phyloP scores from a whole-genome alignment of 768 basidiomycete species.

The Calocera viscosa region DNA sequence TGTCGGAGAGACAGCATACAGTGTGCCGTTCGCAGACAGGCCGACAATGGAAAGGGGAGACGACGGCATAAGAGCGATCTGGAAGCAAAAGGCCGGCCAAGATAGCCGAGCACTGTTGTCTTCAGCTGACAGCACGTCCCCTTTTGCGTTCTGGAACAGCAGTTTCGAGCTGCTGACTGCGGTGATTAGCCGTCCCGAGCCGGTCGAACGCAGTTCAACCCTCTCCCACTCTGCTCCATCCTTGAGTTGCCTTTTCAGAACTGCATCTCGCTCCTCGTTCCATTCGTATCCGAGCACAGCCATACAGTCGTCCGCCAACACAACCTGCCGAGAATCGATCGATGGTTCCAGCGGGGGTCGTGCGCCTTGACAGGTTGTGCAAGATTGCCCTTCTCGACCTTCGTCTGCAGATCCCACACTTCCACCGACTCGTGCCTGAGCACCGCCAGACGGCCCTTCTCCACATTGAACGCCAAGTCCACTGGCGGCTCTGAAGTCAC shows the following conservation, averaged over 20 bases:
- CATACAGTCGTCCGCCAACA: slow-evolving; percentile 13
- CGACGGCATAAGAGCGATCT: slow-evolving; percentile 13
- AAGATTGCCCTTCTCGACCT: slow-evolving; percentile 23
- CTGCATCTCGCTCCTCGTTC: slow-evolving; percentile 15
- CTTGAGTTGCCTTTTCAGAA: slow-evolving; percentile 8
- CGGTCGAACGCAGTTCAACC: slow-evolving; percentile 12
- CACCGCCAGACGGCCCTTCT: slow-evolving; percentile 46
- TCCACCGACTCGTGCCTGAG: slow-evolving; percentile 65
- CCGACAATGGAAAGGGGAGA: slow-evolving; percentile 41
- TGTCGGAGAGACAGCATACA: slow-evolving; percentile 37
- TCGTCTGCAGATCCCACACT: slow-evolving; percentile 53
- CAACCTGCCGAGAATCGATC: slow-evolving; percentile 14
- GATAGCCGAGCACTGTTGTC: slow-evolving; percentile 8
- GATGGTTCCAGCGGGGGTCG: slow-evolving; percentile 8
- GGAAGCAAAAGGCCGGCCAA: slow-evolving; percentile 15
- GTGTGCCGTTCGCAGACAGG: slow-evolving; percentile 49
- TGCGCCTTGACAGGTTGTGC: slow-evolving; percentile 23
- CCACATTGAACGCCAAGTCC: slow-evolving; percentile 50
- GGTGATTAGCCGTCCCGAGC: slow-evolving; percentile 17
- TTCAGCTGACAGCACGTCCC: slow-evolving; percentile 21
- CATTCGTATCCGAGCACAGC: slow-evolving; percentile 14
- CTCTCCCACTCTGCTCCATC: slow-evolving; percentile 9
- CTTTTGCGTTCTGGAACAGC: slow-evolving; percentile 40
- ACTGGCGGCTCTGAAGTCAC: slow-evolving; percentile 34
- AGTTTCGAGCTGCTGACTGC: slow-evolving; percentile 39